Percentiles rank a stretch among this genome's conserved stretches.
These are phyloP conservation scores for Flaveria ramosissima DNA, from an alignment of 129 eudicot genomes.

Conservation along the genomic window DNA sequence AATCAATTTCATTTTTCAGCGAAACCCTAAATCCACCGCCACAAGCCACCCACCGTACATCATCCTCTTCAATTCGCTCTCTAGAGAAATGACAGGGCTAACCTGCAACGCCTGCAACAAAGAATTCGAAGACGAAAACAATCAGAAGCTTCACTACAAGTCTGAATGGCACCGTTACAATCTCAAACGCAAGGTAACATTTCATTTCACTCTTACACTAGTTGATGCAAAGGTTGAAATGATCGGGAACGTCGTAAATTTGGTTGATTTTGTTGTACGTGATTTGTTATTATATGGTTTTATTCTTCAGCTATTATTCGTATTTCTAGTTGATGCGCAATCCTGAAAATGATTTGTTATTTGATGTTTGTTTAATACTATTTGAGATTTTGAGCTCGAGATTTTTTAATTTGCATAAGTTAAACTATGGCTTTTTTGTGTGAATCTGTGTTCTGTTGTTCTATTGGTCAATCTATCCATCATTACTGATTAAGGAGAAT, in stretches of 20 bases:
- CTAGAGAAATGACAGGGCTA: constrained; percentile 53
- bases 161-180: constrained; percentile 99
- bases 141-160: constrained; percentile 89
- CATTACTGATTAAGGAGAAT: background rate
- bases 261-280: background rate
- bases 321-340: no score
- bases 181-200: constrained; percentile 91
- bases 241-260: background rate
- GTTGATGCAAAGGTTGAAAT: background rate
- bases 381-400: background rate
- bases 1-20: background rate
- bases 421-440: background rate
- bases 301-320: no score
- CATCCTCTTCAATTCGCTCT: background rate
- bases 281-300: no score
- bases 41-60: background rate
- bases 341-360: no score
- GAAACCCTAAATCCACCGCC: constrained; percentile 4
- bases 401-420: background rate
- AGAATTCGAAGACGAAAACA: constrained; percentile 64
- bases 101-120: constrained; percentile 91
- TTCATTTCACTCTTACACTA: background rate
- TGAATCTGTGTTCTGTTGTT: background rate
- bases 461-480: background rate
- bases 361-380: background rate